Conservation (phyloP, 352 stramenopile species). For the Phytophthora cajani region DNA sequence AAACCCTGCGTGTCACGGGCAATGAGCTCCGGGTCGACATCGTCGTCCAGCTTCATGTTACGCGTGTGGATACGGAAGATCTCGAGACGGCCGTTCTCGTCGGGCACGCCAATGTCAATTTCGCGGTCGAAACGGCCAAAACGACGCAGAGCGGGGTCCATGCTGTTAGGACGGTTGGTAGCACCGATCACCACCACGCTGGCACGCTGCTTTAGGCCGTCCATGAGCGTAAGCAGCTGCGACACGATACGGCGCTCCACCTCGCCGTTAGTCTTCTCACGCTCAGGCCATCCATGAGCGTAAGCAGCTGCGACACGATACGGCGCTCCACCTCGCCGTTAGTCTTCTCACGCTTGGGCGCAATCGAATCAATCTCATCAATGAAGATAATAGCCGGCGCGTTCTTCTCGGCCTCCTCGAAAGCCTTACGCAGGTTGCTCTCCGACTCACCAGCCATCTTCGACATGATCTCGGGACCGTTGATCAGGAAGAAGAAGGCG, state of each 20-base stretch:
- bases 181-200: constrained; percentile 99
- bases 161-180: constrained; percentile 99
- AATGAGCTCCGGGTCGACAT: constrained; percentile 98
- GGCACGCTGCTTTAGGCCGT: constrained; percentile 93
- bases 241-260: constrained; percentile 99
- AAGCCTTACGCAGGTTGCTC: constrained; percentile 96
- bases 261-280: constrained; percentile 99
- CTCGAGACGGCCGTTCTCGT: constrained; percentile 98
- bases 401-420: constrained; percentile 99
- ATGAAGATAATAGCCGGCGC: constrained; percentile 99
- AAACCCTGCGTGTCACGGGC: constrained; percentile 99
- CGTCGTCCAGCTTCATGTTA: constrained; percentile 99
- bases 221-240: constrained; percentile 99
- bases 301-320: constrained; percentile 99
- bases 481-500: constrained; percentile 99
- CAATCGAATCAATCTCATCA: constrained; percentile 99
- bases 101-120: constrained; percentile 99
- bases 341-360: constrained; percentile 99
- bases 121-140: constrained; percentile 99
- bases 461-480: constrained; percentile 99
- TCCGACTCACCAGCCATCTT: constrained; percentile 97
- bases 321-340: constrained; percentile 99
- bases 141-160: constrained; percentile 97
- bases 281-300: constrained; percentile 99
- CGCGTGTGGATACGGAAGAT: constrained; percentile 99